Base-by-base conservation (phyloP, 1,284 basidiomycete genomes). In the Boletellus deceptivus region DNA sequence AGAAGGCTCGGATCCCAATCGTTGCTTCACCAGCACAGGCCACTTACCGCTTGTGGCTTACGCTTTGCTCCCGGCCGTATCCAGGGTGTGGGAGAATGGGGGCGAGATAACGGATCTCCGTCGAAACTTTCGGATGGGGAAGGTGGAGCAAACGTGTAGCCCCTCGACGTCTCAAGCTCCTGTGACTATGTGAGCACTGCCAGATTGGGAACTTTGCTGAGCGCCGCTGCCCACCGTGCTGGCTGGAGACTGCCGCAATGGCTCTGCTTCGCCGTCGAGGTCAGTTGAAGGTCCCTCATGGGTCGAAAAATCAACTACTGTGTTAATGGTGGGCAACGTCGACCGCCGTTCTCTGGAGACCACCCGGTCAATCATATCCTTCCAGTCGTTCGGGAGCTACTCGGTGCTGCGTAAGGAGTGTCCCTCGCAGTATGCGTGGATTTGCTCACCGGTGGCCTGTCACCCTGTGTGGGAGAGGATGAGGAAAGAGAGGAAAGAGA, bases 371-470 rank as follows among this genome's bases (percentile, higher is more conserved):
- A 82, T 73, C 46, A 70, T 66, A 57, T 75, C 70, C 36, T 74
- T 72, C 77, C 77, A 79, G 56, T 82, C 74, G 24, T 69, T 63
- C 5, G 82, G 80, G 34, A 80, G 67, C 79, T 82, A 56, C 53
- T 59, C 48, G 41, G 41, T 27, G 13, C 29, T n/a, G 54, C 31
- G 54, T 60, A 33, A 58, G 55, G 34, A 5, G 27, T 33, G 33
- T 49, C 49, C 38, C 43, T 47, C 41, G 31, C 42, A 25, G 42
- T 45, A 22, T n/a, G 25, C 14, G 25, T 34, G 31, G 16, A 3
- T 47, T 25, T 33, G 55, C 76, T 57, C 55, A 81, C 79, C 38
- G 78, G 78, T 48, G 79, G 78, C 49, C 70, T 60, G 47, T 75
- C 73, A 53, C 64, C 63, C 41, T 62, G 56, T 33, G 60, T 43